A percentile compares a stretch with the other conserved stretches of the same genome.
These are phyloP conservation scores for Acer yangbiense DNA, from an alignment of 345 rosid species.

Conservation along the genomic window DNA sequence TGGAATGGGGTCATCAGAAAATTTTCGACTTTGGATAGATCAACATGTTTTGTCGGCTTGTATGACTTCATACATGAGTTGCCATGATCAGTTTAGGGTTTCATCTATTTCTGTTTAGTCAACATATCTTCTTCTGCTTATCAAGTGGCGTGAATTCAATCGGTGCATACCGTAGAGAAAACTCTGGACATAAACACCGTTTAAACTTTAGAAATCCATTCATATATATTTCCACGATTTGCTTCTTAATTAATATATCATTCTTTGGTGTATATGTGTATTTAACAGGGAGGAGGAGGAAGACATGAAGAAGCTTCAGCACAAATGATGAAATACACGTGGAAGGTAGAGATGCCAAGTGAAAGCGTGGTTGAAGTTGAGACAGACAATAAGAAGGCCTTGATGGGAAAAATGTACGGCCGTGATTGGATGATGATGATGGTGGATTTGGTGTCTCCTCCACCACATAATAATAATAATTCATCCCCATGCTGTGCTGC, in stretches of 20 bases:
- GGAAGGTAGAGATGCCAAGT: constrained; percentile 37
- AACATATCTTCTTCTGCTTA: no score
- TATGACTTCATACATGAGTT: neutral
- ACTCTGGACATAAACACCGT: no score
- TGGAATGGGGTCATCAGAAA: neutral
- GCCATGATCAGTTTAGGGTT: neutral
- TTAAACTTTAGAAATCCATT: no score
- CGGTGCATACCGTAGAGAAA: no score
- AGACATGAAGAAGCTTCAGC: constrained; percentile 31
- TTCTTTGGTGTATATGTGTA: neutral
- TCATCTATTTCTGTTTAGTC: no score
- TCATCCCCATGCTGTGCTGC: constrained; percentile 22
- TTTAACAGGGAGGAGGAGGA: constrained; percentile 43
- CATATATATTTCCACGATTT: neutral
- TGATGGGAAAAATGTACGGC: constrained; percentile 42
- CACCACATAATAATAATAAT: constrained; percentile 14
- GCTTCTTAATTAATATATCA: no score
- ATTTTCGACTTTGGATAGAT: no score
- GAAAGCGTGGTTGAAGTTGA: constrained; percentile 20
- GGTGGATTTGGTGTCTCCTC: constrained; percentile 45
- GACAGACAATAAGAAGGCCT: constrained; percentile 35
- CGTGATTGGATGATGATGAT: constrained; percentile 67
- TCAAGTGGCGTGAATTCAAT: no score
- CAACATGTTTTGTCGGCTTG: no score
- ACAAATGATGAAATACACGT: constrained; percentile 31